Evolutionary conservation across 345 rosid species (phyloP).

Genomic region (Populus davidiana): DNA sequence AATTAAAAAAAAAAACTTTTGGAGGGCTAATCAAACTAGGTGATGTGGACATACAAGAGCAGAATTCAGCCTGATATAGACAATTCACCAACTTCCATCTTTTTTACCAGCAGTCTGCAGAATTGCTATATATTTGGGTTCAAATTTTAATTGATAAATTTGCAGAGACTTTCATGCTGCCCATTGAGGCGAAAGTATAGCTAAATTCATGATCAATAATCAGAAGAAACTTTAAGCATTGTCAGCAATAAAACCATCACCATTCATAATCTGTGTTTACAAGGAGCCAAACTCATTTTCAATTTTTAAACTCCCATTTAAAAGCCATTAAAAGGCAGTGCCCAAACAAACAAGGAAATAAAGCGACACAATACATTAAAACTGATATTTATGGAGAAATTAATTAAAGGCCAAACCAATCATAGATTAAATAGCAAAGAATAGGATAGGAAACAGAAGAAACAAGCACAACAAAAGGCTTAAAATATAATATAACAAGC

Average conservation of each 20-base stretch:
- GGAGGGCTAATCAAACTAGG: constrained; percentile 10
- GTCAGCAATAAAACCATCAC: neutral
- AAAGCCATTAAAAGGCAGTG: neutral
- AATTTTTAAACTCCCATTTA: too few species aligned
- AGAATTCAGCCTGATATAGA: neutral
- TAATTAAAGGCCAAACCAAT: neutral
- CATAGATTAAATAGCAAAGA: neutral
- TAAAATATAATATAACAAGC: neutral
- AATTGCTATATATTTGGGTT: neutral
- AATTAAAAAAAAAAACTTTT: constrained; percentile 19
- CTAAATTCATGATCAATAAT: neutral
- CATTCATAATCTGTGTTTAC: neutral
- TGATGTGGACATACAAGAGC: neutral
- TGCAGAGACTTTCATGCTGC: neutral
- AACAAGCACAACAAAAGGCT: neutral
- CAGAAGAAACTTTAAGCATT: neutral
- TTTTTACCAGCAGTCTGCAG: neutral
- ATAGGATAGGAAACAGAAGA: neutral
- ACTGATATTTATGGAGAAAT: neutral
- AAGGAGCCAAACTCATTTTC: too few species aligned
- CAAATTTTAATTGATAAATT: neutral
- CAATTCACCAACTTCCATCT: neutral
- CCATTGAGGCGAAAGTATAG: neutral
- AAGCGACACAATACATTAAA: neutral
- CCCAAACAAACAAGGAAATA: neutral